These are phyloP conservation scores for Mortierella sp. DNA, from an alignment of 371 early-diverging fungal species.

Conservation along the genomic window DNA sequence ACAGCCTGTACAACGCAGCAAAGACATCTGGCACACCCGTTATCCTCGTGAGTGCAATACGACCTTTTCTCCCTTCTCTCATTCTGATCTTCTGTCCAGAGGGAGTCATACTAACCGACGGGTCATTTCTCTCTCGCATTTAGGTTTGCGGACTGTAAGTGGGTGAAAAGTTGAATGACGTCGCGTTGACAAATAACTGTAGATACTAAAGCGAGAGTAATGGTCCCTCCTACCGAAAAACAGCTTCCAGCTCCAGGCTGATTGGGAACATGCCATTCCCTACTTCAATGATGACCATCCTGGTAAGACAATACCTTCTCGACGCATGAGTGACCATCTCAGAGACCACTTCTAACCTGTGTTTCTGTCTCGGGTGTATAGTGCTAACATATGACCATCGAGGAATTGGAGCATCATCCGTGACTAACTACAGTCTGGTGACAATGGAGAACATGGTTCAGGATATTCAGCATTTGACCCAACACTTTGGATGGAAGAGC, in stretches of 20 bases:
- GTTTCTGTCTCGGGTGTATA: background rate
- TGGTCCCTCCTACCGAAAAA: background rate
- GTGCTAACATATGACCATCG: constrained; percentile 10
- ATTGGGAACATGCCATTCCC: constrained; percentile 10
- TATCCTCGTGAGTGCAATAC: constrained; percentile 1
- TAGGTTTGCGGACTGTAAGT: constrained; percentile 9
- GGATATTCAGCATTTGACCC: constrained; percentile 8
- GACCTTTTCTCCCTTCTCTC: background rate
- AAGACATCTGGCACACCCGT: constrained; percentile 5
- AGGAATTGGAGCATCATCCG: constrained; percentile 13
- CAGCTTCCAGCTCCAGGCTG: constrained; percentile 11
- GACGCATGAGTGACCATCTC: background rate
- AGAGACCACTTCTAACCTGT: background rate
- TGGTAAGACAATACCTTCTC: background rate
- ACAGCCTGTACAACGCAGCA: background rate
- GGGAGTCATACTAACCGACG: too few species aligned
- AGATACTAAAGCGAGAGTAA: too few species aligned
- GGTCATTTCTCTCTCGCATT: background rate
- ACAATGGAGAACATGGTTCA: constrained; percentile 8
- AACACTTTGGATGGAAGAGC: constrained; percentile 9
- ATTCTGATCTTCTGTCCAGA: too few species aligned
- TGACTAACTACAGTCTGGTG: constrained; percentile 8
- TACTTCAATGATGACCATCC: constrained; percentile 5
- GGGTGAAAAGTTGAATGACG: too few species aligned
- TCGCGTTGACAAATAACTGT: too few species aligned